These are phyloP conservation scores for Candida andamanensis DNA, from an alignment of 805 yeast species.

Conservation along the genomic window DNA sequence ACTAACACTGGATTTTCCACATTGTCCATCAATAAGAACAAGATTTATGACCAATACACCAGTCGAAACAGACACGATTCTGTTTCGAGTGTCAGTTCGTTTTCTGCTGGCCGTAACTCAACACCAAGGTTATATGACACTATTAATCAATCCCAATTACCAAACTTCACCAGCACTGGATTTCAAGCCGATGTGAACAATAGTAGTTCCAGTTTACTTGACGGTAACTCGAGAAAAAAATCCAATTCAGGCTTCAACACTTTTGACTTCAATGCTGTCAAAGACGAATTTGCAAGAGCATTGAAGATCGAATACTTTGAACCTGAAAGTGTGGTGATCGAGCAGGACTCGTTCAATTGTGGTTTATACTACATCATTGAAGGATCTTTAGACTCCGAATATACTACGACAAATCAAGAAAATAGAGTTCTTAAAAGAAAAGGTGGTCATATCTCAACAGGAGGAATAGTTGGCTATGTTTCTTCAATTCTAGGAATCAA, in stretches of 20 bases:
- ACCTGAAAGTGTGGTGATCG: conserved; percentile 53
- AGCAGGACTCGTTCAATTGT: conserved; percentile 59
- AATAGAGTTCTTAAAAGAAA: conserved; percentile 17
- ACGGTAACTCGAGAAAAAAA: conserved; percentile 2
- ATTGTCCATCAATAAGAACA: conserved; percentile 9
- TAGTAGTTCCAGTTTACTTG: conserved; percentile 1
- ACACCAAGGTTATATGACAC: conserved; percentile 29
- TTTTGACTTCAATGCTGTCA: conserved; percentile 17
- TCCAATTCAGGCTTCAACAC: conserved; percentile 2
- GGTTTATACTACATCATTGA: conserved; percentile 80
- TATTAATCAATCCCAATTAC: conserved; percentile 18
- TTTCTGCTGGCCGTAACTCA: conserved; percentile 10
- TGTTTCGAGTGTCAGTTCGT: conserved; percentile 10
- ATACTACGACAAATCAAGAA: conserved; percentile 1
- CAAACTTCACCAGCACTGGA: conserved; percentile 4
- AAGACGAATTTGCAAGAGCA: conserved; percentile 52
- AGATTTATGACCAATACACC: conserved; percentile 12
- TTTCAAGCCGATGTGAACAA: conserved; percentile 4
- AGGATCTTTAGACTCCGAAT: conserved; percentile 62
- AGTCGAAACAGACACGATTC: conserved; percentile 13
- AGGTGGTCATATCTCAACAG: conserved; percentile 59
- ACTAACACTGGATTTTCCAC: conserved; percentile 3
- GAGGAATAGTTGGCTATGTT: conserved; percentile 85
- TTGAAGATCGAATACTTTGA: conserved; percentile 52
- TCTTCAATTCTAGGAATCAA: conserved; percentile 75